These are phyloP conservation scores for Penicillium oxalicum DNA, from an alignment of 2,329 filamentous ascomycete genomes.

Conservation along the genomic window DNA sequence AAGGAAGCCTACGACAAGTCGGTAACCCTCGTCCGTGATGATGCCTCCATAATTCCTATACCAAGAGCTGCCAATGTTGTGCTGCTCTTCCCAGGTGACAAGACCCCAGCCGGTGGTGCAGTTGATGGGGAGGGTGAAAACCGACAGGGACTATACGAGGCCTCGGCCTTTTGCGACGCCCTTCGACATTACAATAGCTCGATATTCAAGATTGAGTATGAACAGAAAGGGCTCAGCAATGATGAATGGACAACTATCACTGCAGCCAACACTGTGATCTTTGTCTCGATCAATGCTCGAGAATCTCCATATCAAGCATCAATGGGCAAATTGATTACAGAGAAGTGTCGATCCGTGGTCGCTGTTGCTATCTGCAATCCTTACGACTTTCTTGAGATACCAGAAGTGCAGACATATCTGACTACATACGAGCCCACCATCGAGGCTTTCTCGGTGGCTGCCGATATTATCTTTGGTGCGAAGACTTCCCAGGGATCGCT, in stretches of 20 bases:
- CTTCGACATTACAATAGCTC: conserved; percentile 24
- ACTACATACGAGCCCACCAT: conserved; percentile 42
- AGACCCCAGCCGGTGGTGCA: conserved; percentile 31
- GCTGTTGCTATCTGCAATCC: conserved; percentile 40
- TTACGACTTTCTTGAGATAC: conserved; percentile 40
- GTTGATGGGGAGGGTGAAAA: conserved; percentile 36
- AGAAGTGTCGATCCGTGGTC: conserved; percentile 28
- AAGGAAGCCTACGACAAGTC: conserved; percentile 35
- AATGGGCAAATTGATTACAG: conserved; percentile 30
- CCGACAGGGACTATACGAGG: conserved; percentile 27
- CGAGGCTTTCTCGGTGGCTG: conserved; percentile 38
- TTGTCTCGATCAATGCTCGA: conserved; percentile 38
- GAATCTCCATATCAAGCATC: conserved; percentile 34
- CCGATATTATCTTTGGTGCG: conserved; percentile 36
- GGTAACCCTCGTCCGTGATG: conserved; percentile 37
- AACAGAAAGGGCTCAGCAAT: conserved; percentile 24
- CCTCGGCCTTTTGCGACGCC: conserved; percentile 28
- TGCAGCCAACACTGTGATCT: conserved; percentile 36
- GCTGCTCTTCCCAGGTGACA: conserved; percentile 36
- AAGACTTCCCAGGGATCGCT: conserved; percentile 27
- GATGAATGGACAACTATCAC: conserved; percentile 29
- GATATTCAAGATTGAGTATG: conserved; percentile 31
- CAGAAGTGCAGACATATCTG: conserved; percentile 37
- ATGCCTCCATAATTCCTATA: conserved; percentile 28
- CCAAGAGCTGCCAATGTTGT: conserved; percentile 25